These are phyloP conservation scores for Euphrasia arctica DNA, from an alignment of 305 asterid species.

Conservation along the genomic window DNA sequence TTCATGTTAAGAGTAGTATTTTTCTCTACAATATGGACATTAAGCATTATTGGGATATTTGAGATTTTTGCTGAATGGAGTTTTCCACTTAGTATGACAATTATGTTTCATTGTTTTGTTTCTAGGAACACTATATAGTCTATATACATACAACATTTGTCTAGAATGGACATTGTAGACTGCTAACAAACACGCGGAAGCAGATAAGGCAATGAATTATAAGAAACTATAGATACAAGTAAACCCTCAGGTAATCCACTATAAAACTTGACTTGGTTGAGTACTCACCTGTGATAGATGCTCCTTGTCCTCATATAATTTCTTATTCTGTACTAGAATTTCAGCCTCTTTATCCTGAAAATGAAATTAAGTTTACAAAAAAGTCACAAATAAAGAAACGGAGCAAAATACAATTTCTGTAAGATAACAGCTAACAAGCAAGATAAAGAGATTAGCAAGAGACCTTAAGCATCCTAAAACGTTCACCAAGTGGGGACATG, in stretches of 20 bases:
- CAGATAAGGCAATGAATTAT: neutral
- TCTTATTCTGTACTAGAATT: slow-evolving; percentile 71
- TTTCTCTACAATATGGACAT: slow-evolving; percentile 14
- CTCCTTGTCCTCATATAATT: slow-evolving; percentile 86
- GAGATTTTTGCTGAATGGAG: slow-evolving; percentile 5
- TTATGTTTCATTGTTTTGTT: neutral
- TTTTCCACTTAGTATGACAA: neutral
- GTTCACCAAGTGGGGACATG: slow-evolving; percentile 89
- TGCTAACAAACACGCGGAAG: neutral
- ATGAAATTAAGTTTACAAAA: slow-evolving; percentile 16
- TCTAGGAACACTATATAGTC: neutral
- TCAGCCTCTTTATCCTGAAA: slow-evolving; percentile 95
- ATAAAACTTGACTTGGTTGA: slow-evolving; percentile 20
- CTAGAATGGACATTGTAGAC: slow-evolving; percentile 13
- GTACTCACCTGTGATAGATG: slow-evolving; percentile 84
- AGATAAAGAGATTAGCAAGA: slow-evolving; percentile 42
- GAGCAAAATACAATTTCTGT: slow-evolving; percentile 20
- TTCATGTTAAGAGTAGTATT: slow-evolving; percentile 23
- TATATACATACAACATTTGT: neutral
- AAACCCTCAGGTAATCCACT: slow-evolving; percentile 10
- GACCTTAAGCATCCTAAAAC: slow-evolving; percentile 98
- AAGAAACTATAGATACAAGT: neutral
- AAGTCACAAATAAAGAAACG: slow-evolving; percentile 1
- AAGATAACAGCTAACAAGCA: slow-evolving; percentile 28
- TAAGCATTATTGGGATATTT: slow-evolving; percentile 1